These are phyloP conservation scores for Aspergillus phoenicis DNA, from an alignment of 2,329 filamentous ascomycete genomes.

Conservation along the genomic window DNA sequence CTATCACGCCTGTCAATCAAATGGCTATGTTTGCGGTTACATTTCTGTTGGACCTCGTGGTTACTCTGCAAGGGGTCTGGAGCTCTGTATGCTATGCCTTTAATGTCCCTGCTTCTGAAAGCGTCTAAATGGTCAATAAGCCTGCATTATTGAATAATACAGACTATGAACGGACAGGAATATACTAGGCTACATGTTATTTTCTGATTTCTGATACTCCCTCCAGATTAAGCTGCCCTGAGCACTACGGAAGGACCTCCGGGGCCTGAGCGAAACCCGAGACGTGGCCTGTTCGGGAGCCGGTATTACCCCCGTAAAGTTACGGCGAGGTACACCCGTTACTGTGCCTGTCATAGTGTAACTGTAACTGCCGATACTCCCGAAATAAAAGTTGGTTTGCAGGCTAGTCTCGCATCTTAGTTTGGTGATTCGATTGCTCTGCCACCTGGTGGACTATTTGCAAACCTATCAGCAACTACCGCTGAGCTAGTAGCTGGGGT, in stretches of 20 bases:
- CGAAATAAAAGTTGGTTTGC: background rate
- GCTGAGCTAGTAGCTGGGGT: background rate
- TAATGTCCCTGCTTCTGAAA: background rate
- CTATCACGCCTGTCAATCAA: background rate
- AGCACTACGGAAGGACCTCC: background rate
- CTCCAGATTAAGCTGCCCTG: background rate
- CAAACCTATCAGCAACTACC: background rate
- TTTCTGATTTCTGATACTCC: too few relatives aligned
- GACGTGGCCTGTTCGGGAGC: conserved; percentile 15
- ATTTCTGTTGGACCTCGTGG: background rate
- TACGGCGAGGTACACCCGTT: background rate
- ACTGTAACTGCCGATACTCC: conserved; percentile 2
- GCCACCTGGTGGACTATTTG: background rate
- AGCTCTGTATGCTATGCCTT: background rate
- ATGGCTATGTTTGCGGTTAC: background rate
- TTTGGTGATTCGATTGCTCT: background rate
- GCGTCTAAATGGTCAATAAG: background rate
- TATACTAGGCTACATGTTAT: too few relatives aligned
- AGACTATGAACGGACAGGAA: too few relatives aligned
- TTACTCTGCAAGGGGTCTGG: background rate
- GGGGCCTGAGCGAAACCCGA: conserved; percentile 3
- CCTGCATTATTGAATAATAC: background rate
- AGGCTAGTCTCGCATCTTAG: background rate
- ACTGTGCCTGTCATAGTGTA: conserved; percentile 3
- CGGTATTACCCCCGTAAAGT: conserved; percentile 2